Base-by-base conservation (phyloP, 2,329 filamentous ascomycete genomes). In the Diplodia seriata region DNA sequence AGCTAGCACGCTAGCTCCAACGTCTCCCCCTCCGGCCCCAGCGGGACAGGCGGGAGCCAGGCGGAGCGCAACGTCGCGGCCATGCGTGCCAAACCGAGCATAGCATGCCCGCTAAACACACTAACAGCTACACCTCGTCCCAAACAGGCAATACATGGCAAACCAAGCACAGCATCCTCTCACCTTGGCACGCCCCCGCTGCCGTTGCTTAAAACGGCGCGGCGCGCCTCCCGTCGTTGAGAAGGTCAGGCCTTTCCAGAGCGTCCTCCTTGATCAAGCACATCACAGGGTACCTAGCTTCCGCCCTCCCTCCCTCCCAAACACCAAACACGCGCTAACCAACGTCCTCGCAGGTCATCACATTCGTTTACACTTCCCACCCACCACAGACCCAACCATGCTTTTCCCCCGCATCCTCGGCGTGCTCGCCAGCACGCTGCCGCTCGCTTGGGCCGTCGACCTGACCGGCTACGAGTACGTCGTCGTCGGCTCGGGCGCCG, bases 401-500 rank as follows among this genome's bases (percentile, higher is more conserved):
- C 50, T 65, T 15, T 55, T 51, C 23, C 62, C 62, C n/a, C 20
- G 50, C 5, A 20, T 54, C 18, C 20, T 65, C 50, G 38, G 62
- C 62, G 40, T 51, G n/a, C 47, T 64, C 47, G 61, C 50, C 50
- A 53, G 31, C 31, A n/a, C 61, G 29, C 20, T 50, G 9, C 23
- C 62, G 4, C 33, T 54, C 49, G 62, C 62, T 12, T 43, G 29
- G 18, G 59, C 59, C n/a, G 49, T 55, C 36, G 51, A 65, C 14
- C 62, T 65, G 6, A 53, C 50, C 3, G 62, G 62, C 62, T 90
- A 90, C 72, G 87, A 90, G 69, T 89, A 88, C 76, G 80, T 89
- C 36, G 83, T 90, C 12, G 85, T 89, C 49, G 87, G 87, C 11
- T 87, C 85, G 9, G 87, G 87, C 4, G 81, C 86, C 5, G 86